Base-by-base conservation (phyloP, 139 green algal genomes). In the Closterium sp. region DNA sequence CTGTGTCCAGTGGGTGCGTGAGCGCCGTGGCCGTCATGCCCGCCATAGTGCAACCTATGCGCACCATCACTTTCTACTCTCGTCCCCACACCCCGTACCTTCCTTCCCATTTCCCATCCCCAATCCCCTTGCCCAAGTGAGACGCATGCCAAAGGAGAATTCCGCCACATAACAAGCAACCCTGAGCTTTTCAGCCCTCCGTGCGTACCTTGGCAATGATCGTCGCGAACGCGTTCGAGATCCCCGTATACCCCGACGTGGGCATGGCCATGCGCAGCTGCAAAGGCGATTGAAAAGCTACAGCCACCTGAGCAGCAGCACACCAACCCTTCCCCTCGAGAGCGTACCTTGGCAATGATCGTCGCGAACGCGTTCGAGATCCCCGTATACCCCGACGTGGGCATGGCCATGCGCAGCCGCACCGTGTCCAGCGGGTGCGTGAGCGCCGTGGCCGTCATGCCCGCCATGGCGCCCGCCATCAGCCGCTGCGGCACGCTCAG, bases 351-450 rank as follows among this genome's bases (percentile, higher is more conserved):
- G 30, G 38, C 38, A 28, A 86, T 89, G 38, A 92, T 92, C 27
- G 90, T 89, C 4, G 10, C 19, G n/a, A 94, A 90, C 27, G 85
- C 86, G 89, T 95, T 45, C 32, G 31, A 50, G 32, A 94, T 93
- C 21, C 93, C 89, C n/a, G 42, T 70, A 50, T 95, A 95, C 1
- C 84, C 89, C 28, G 97, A 95, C 79, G 96, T 96, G 9, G 97
- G 97, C 32, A 99, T 93, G 29, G 97, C 97, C 88, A 99, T 91
- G 2, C 97, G 92, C 88, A 99, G 95, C 4, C 97, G 92, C 34
- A 99, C 94, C 0, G 96, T 97, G 95, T 99, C 97, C 91, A 99
- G 93, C 28, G 97, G 97, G 95, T 99, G 97, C 21, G 97, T 99
- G 24, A 99, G 93, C 10, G 97, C 96, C 0, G 97, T 98, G 31